Evolutionary conservation across 495 filamentous ascomycete genomes (phyloP), one percentile per base, ranked within the genome.

Genomic region (Penicillium angulare): DNA sequence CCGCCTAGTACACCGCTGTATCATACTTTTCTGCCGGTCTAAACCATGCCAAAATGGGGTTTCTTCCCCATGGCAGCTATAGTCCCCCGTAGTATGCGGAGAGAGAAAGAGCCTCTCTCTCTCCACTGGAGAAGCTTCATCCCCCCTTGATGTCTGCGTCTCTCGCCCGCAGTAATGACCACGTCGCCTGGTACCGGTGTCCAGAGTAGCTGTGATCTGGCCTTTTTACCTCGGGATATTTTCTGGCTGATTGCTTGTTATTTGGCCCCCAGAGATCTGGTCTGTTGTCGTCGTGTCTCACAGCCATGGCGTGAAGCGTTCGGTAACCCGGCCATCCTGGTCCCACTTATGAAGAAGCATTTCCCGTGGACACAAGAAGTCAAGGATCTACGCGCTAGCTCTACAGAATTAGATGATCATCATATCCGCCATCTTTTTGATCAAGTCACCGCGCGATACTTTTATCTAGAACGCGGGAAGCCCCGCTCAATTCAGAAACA

Each of bases 301-400:
- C 71, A 62, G 38, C 54, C 61, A 10, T 88, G 83, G 81, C 60
- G 75, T 33, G 59, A 66, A 27, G 76, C 77, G 10, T 86, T 88
- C 53, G 69, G 72, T 42, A 73, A 75, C 53, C 64, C 74, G 8
- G 59, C 60, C 33, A 61, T 72, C 36, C 72, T 77, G 21, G 65
- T 72, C 36, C 70, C 69, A 8, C 60, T 82, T 15, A 53, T 85
- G 57, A 72, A 72, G 33, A 68, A 67, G 57, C 76, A 76, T 43
- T 85, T 82, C 43, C 75, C 81, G 9, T 67, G 68, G 39, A 82
- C 76, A 29, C 69, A 73, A 47, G 84, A 86, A 61, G 65, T 81
- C 52, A 72, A 75, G 7, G 63, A 64, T 17, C 57, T 65, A 23
- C 52, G 39, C 17, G 13, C 23, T 5, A 31, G 17, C 29, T 36